Evolutionary conservation across 768 basidiomycete species (phyloP).

Genomic region (Leccinum uliginosum): DNA sequence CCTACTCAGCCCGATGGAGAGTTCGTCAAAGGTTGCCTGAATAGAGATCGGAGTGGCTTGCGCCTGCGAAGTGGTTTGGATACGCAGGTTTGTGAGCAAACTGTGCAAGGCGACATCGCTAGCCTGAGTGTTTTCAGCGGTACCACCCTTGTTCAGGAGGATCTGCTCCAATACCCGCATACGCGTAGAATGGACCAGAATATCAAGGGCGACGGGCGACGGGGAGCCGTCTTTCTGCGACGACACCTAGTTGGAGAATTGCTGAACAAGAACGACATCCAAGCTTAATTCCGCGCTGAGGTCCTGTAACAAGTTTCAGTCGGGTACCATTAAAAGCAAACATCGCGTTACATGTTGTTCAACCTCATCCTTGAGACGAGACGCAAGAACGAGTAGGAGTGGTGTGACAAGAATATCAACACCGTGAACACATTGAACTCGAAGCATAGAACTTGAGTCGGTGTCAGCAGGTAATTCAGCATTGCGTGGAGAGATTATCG

Average conservation of each 20-base stretch:
- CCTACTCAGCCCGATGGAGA: constrained; percentile 13
- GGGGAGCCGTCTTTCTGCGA: constrained; percentile 8
- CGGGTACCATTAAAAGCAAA: background rate
- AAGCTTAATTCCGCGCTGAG: constrained; percentile 37
- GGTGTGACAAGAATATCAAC: constrained; percentile 52
- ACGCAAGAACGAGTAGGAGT: constrained; percentile 42
- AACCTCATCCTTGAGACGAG: constrained; percentile 45
- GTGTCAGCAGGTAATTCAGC: background rate
- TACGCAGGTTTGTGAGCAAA: constrained; percentile 14
- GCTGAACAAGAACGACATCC: constrained; percentile 39
- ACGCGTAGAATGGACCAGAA: constrained; percentile 36
- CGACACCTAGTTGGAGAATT: constrained; percentile 34
- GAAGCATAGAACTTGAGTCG: constrained; percentile 20
- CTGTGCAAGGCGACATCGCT: constrained; percentile 19
- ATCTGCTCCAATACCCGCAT: constrained; percentile 49
- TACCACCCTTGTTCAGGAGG: constrained; percentile 5
- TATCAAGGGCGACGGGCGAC: constrained; percentile 35
- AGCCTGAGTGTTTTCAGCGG: constrained; percentile 1
- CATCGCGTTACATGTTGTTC: constrained; percentile 38
- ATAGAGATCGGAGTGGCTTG: background rate
- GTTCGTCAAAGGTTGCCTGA: constrained; percentile 13
- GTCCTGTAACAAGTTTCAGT: constrained; percentile 25
- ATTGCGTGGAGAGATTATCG: constrained; percentile 5
- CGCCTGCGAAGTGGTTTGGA: constrained; percentile 9
- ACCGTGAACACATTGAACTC: constrained; percentile 36